Conservation (phyloP, 148 eudicot species). For the Camellia lanceoleosa region DNA sequence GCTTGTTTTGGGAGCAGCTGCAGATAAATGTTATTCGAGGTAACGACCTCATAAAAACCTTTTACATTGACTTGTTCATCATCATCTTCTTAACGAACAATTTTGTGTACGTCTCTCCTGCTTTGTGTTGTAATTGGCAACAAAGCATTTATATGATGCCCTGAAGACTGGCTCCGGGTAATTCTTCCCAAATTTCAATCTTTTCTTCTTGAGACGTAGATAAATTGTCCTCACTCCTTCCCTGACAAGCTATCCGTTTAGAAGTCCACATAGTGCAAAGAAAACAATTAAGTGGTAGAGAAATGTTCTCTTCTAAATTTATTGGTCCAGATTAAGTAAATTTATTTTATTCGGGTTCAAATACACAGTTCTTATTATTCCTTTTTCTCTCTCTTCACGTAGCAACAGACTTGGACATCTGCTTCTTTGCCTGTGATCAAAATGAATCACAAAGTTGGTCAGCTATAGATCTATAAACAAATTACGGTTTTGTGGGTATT, state of each 20-base stretch:
- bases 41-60: conserved; percentile 16
- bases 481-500: neutral
- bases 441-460: neutral
- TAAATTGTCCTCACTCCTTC: too few relatives aligned
- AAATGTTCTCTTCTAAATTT: neutral
- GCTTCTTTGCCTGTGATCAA: neutral
- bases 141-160: neutral
- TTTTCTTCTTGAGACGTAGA: neutral
- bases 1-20: conserved; percentile 94
- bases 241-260: too few relatives aligned
- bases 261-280: too few relatives aligned
- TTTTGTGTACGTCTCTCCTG: neutral
- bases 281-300: too few relatives aligned
- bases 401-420: neutral
- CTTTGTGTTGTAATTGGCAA: neutral
- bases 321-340: too few relatives aligned
- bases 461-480: neutral
- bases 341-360: too few relatives aligned
- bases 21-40: conserved; percentile 59
- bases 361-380: neutral
- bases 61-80: neutral
- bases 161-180: neutral
- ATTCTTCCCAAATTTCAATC: neutral
- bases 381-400: neutral
- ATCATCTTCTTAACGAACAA: neutral